phyloP scores from a whole-genome alignment of 2,329 filamentous ascomycete genomes.

The Penicillium rolfsii region DNA sequence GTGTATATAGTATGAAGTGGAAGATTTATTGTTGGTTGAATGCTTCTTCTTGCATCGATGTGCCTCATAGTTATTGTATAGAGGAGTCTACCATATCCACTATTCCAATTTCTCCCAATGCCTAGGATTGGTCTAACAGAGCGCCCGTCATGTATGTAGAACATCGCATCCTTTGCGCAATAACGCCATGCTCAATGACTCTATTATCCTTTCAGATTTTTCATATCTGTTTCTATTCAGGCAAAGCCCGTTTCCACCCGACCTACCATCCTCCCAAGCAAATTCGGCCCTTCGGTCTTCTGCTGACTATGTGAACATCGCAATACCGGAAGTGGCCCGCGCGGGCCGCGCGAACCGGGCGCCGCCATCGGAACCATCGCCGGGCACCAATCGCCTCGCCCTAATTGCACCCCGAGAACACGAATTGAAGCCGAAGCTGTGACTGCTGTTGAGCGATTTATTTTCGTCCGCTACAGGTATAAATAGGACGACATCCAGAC shows the following conservation, averaged over 20 bases:
- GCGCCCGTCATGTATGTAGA: neutral
- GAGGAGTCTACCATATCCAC: too few relatives aligned
- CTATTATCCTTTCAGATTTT: neutral
- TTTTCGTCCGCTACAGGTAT: neutral
- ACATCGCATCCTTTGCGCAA: neutral
- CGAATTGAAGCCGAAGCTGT: neutral
- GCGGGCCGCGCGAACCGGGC: too few relatives aligned
- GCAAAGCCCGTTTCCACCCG: neutral
- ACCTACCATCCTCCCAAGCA: neutral
- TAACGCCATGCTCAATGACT: neutral
- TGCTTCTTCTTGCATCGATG: neutral
- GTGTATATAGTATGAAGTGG: neutral
- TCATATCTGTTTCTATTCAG: neutral
- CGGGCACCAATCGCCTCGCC: neutral
- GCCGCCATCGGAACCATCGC: too few relatives aligned
- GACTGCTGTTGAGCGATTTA: neutral
- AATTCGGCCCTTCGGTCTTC: constrained; percentile 20
- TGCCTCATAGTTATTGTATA: neutral
- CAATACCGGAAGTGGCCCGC: too few relatives aligned
- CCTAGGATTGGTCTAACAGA: neutral
- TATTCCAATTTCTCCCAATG: too few relatives aligned
- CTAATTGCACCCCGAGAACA: neutral
- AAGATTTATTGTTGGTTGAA: neutral
- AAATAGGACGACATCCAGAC: neutral
- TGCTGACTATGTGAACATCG: constrained; percentile 17